These are phyloP conservation scores for Malus orientalis DNA, from an alignment of 306 rosid species.

Conservation along the genomic window DNA sequence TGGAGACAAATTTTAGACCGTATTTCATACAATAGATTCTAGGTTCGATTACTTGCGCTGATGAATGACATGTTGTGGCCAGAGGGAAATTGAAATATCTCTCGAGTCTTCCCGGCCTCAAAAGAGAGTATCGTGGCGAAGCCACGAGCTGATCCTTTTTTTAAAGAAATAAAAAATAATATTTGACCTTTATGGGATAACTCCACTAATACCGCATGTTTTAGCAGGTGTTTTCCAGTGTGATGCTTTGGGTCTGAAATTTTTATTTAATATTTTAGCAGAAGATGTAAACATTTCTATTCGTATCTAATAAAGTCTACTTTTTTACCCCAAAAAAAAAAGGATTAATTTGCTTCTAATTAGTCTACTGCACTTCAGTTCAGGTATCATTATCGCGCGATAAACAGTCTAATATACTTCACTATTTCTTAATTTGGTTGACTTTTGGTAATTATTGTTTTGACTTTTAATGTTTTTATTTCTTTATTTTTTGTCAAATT, in stretches of 20 bases:
- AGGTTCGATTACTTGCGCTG: too few species aligned
- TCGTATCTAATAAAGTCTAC: too few species aligned
- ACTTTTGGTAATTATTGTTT: not conserved
- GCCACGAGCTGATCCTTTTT: too few species aligned
- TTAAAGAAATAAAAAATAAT: not conserved
- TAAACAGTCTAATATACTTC: not conserved
- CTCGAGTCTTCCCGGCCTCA: fast-evolving
- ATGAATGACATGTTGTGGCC: too few species aligned
- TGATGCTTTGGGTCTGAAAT: too few species aligned
- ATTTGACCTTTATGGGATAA: constrained; percentile 9
- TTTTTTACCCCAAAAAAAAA: too few species aligned
- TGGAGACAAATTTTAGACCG: too few species aligned
- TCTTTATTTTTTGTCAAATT: not conserved
- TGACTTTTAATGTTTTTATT: not conserved
- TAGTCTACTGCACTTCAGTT: constrained; percentile 1
- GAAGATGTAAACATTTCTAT: too few species aligned
- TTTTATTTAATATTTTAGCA: too few species aligned
- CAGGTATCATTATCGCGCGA: not conserved
- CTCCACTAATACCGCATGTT: not conserved
- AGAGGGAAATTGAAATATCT: too few species aligned
- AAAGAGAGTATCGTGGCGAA: too few species aligned
- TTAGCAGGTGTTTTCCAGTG: not conserved
- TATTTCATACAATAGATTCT: too few species aligned
- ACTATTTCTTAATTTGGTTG: not conserved
- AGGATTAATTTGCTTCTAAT: not conserved